Evolutionary conservation across 2,329 filamentous ascomycete genomes (phyloP).

Genomic region (Magnaporthiopsis poae): DNA sequence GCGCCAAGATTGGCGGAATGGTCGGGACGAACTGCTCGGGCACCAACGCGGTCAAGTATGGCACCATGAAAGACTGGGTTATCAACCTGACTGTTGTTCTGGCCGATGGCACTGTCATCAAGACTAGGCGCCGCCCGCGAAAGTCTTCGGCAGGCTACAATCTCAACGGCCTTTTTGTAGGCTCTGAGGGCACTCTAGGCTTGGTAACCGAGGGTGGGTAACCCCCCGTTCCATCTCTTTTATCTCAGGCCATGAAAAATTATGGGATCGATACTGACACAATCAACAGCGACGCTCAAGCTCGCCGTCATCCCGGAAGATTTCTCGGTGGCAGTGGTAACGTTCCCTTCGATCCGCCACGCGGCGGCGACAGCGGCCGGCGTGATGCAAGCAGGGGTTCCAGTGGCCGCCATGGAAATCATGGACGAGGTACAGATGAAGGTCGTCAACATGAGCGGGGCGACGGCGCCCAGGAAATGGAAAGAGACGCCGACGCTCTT

Average conservation of each 20-base stretch:
- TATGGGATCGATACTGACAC: not conserved
- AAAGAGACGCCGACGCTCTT: slow-evolving; percentile 69
- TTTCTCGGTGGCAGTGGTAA: slow-evolving; percentile 68
- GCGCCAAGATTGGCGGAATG: slow-evolving; percentile 73
- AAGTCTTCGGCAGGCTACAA: slow-evolving; percentile 81
- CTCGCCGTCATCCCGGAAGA: slow-evolving; percentile 67
- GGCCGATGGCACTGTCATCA: slow-evolving; percentile 68
- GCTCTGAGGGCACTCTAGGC: slow-evolving; percentile 81
- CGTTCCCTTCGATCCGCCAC: slow-evolving; percentile 66
- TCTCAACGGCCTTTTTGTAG: slow-evolving; percentile 68
- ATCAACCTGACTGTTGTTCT: slow-evolving; percentile 74
- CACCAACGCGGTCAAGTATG: slow-evolving; percentile 71
- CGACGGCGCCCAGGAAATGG: slow-evolving; percentile 60
- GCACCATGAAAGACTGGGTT: slow-evolving; percentile 83
- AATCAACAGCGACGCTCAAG: slow-evolving; percentile 58
- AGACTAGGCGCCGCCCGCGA: slow-evolving; percentile 65
- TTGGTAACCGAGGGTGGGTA: slow-evolving; percentile 65
- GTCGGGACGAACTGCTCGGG: slow-evolving; percentile 69
- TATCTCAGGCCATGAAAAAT: not conserved
- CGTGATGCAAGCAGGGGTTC: slow-evolving; percentile 66
- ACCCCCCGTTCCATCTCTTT: not conserved
- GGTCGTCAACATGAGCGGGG: slow-evolving; percentile 66
- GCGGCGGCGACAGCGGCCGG: slow-evolving; percentile 64
- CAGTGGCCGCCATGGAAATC: slow-evolving; percentile 70
- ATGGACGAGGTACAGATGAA: slow-evolving; percentile 85